Conservation (phyloP, 768 basidiomycete species). For the Phanerochaete carnosa region DNA sequence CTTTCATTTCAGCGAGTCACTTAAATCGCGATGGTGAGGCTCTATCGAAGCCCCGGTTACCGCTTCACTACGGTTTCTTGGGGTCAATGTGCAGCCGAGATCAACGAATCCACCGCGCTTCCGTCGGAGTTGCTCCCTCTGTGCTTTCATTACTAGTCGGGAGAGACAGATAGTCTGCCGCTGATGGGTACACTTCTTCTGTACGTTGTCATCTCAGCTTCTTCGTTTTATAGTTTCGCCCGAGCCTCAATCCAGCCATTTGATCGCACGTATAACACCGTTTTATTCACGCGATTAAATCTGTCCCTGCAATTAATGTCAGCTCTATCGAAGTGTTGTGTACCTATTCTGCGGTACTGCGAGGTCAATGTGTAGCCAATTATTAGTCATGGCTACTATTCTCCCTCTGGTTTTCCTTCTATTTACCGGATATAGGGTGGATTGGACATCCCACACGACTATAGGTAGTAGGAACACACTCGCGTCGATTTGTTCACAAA, state of each 20-base stretch:
- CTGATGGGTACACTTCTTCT: not conserved
- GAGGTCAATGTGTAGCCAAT: conserved; percentile 32
- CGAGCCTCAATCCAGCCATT: not conserved
- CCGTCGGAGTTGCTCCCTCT: not conserved
- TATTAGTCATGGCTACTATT: conserved; percentile 1
- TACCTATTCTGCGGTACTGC: conserved; percentile 19
- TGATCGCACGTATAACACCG: not conserved
- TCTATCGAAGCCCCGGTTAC: conserved; percentile 54
- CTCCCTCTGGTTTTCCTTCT: conserved; percentile 7
- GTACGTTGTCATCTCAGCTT: not conserved
- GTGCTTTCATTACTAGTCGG: not conserved
- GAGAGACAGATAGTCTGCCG: not conserved
- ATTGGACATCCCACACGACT: not conserved
- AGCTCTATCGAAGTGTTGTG: conserved; percentile 32
- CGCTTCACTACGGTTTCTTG: conserved; percentile 34
- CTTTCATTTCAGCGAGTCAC: not conserved
- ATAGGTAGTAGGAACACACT: not conserved
- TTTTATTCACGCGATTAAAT: not conserved
- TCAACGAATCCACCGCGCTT: conserved; percentile 14
- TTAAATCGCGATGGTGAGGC: conserved; percentile 25
- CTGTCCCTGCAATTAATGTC: not conserved
- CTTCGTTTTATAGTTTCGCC: not conserved
- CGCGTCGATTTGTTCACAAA: not conserved
- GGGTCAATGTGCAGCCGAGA: conserved; percentile 66
- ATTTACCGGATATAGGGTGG: not conserved